Evolutionary conservation across 164 flowering plant species (phyloP), one percentile per base, ranked within the genome.

Genomic region (Piper betle): DNA sequence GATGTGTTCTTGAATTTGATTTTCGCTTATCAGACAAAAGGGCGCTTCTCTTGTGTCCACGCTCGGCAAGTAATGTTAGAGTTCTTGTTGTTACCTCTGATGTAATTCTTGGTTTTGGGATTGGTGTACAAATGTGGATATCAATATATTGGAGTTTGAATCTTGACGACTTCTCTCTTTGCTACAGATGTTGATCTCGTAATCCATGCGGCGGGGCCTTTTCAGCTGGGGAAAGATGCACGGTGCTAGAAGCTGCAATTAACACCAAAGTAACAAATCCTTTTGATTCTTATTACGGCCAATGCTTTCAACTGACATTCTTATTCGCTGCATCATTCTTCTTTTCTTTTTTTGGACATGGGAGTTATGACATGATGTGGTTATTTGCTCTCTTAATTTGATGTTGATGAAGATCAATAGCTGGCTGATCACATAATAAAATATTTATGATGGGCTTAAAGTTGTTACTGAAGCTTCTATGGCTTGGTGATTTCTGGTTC

Each of bases 141-240:
- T 39, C 12, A 25, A 11, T 55, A 3, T 53, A 53, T 53, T 53
- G 46, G 11, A 10, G 6, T 42, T 42, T 6, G 11, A 6, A 10
- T 10, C 12, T 10, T 46, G 3, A 46, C 10, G 10, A 10, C 15
- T 46, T 6, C 10, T 25, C 16, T 55, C 10, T 11, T 7, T 33
- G 38, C 3, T 64, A 72, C 78, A 93, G 98, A 82, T 73, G 94
- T 83, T 67, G 96, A 93, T 84, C 86, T 93, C 64, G 96, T 89
- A 19, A 79, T 93, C 69, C 98, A 93, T 75, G 68, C 96, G 39
- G 96, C 98, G 8, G 98, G 98, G 11, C 98, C 98, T 67, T 93
- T 93, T 68, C 98, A 89, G 63, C 88, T 80, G 72, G 64, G 80
- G n/a, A 77, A 68, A 84, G 75, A 53, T 93, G 98, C 69, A 75